Evolutionary conservation across 441 rosid genomes (phyloP), one percentile per base, ranked within the genome.

Genomic region (Breynia disticha): DNA sequence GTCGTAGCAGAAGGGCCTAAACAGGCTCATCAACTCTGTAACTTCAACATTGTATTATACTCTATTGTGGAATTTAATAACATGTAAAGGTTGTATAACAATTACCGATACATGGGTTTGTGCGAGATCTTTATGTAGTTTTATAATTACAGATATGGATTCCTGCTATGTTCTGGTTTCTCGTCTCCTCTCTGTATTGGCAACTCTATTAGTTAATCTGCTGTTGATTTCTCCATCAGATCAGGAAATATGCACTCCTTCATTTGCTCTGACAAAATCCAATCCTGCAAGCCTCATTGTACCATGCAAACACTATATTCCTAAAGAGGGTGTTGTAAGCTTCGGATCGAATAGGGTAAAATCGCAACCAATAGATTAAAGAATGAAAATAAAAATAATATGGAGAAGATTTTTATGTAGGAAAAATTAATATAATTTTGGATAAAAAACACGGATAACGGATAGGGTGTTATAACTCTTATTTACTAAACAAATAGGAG

Each of bases 61-160:
- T 24, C 32, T 24, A 24, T 24, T 24, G 32, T 7, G 32, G 32
- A 24, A 24, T 24, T 7, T 24, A 24, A 24, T 24, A 24, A 24
- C 32, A 24, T 24, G 32, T 24, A 24, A 24, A 24, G 32, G 7
- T 24, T 24, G 3, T 24, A 24, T 24, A 24, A 24, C 7, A 24
- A 24, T 24, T 24, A 24, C 3, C 7, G 7, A 24, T 24, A 7
- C 3, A 24, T 24, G 32, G 7, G 7, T 24, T 72, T 81, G 61
- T 70, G 79, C 11, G 96, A 83, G 50, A 76, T 65, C 76, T 74
- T 84, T 49, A 88, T 82, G 81, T 91, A 91, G 57, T 79, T 82
- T 55, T 88, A 51, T 45, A 91, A 74, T 64, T 64, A 2, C 49
- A 48, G 38, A 54, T 11, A 76, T 76, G 79, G 63, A 61, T 64